Conservation (phyloP, 768 basidiomycete species). For the Lactarius hatsudake region DNA sequence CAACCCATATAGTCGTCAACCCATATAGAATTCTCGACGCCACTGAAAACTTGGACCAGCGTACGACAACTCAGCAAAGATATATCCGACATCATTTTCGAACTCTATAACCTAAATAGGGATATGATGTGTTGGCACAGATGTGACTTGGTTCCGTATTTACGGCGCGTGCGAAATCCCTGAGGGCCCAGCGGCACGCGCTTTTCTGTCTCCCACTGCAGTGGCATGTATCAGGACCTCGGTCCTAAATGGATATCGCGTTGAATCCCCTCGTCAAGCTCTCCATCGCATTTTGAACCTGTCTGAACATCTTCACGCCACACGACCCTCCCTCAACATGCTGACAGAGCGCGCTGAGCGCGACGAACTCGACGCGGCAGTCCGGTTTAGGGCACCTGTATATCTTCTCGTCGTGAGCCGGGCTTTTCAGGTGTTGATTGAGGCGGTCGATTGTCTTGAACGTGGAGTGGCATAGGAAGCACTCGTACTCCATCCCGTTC, state of each 20-base stretch:
- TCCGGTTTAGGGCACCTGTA: slow-evolving; percentile 17
- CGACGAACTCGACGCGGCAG: slow-evolving; percentile 8
- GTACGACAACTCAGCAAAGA: too few relatives aligned
- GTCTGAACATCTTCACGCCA: slow-evolving; percentile 17
- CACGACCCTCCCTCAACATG: slow-evolving; percentile 19
- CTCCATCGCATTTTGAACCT: slow-evolving; percentile 15
- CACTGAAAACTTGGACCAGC: too few relatives aligned
- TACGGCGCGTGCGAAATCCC: neutral
- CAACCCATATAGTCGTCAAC: too few relatives aligned
- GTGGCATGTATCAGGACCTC: neutral
- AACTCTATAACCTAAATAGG: neutral
- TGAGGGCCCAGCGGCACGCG: neutral
- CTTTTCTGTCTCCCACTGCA: too few relatives aligned
- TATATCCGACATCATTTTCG: neutral
- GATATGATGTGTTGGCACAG: neutral
- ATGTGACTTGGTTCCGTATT: neutral
- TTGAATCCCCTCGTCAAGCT: slow-evolving; percentile 10
- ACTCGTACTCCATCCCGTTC: slow-evolving; percentile 53
- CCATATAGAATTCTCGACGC: too few relatives aligned
- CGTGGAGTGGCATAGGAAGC: slow-evolving; percentile 54
- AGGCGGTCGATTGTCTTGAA: slow-evolving; percentile 44
- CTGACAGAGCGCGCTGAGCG: slow-evolving; percentile 18
- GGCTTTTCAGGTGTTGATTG: slow-evolving; percentile 64
- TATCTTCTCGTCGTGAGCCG: slow-evolving; percentile 30
- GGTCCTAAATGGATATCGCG: neutral